These are phyloP conservation scores for Simplicillium aogashimaense DNA, from an alignment of 2,329 filamentous ascomycete species.

Conservation along the genomic window DNA sequence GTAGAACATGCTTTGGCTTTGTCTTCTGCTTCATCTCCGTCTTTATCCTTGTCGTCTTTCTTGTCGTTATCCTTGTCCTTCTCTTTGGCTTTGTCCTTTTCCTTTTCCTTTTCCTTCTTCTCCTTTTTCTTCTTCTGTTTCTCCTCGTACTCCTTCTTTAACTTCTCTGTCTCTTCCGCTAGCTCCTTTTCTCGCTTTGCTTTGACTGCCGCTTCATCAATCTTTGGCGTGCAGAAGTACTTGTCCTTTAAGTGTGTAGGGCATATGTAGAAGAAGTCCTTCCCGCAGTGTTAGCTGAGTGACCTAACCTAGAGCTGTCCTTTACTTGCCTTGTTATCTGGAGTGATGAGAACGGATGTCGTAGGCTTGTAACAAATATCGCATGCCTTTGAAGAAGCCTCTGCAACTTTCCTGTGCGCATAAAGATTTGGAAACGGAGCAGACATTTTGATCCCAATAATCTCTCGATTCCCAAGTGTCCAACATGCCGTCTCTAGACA, in stretches of 20 bases:
- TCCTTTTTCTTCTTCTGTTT: constrained; percentile 59
- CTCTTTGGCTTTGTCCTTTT: constrained; percentile 37
- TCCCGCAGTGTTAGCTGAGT: constrained; percentile 6
- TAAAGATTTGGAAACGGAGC: constrained; percentile 63
- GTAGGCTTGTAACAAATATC: constrained; percentile 87
- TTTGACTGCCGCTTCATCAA: constrained; percentile 57
- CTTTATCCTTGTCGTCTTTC: constrained; percentile 29
- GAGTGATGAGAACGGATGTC: constrained; percentile 77
- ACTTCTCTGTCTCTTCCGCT: constrained; percentile 52
- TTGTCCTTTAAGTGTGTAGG: constrained; percentile 71
- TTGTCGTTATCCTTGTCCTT: constrained; percentile 34
- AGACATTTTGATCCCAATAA: constrained; percentile 25
- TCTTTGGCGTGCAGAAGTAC: constrained; percentile 67
- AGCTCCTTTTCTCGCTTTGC: constrained; percentile 51
- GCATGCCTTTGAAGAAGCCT: constrained; percentile 73
- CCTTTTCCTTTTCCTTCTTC: constrained; percentile 50
- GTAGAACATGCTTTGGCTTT: constrained; percentile 12
- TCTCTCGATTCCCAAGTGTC: too few relatives aligned
- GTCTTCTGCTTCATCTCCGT: constrained; percentile 24
- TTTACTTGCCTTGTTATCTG: constrained; percentile 66
- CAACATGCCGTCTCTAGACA: too few relatives aligned
- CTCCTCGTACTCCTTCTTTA: constrained; percentile 72
- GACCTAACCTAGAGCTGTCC: constrained; percentile 4
- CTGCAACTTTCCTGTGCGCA: constrained; percentile 77
- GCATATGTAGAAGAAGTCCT: constrained; percentile 91